These are phyloP conservation scores for Macrolepiota dolichaula DNA, from an alignment of 768 basidiomycete species.

Conservation along the genomic window DNA sequence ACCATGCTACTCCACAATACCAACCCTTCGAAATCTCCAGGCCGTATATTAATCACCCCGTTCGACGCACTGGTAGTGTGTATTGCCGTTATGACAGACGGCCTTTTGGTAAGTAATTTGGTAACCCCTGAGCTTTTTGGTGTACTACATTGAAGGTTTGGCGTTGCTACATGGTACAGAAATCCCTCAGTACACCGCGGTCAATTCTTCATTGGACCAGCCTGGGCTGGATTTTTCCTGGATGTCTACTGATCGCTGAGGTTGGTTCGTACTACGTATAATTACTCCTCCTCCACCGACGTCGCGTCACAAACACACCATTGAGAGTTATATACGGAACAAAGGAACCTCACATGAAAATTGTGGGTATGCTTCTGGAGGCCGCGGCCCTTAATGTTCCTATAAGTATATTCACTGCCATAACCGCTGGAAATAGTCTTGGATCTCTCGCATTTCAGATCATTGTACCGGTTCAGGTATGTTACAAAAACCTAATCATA, in stretches of 20 bases:
- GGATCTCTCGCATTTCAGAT: background rate
- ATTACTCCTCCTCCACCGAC: background rate
- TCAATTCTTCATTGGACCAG: background rate
- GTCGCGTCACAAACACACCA: background rate
- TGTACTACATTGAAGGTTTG: background rate
- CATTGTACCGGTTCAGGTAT: background rate
- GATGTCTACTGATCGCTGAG: background rate
- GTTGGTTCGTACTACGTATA: no score
- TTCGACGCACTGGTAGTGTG: background rate
- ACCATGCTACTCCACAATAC: background rate
- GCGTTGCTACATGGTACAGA: background rate
- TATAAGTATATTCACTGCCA: background rate
- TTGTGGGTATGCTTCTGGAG: background rate
- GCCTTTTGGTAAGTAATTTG: background rate
- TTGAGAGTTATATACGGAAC: background rate
- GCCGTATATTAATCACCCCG: background rate
- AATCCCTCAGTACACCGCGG: background rate
- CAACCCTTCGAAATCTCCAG: background rate
- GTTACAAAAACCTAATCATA: background rate
- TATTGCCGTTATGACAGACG: background rate
- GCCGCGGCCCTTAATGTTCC: background rate
- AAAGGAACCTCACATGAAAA: background rate
- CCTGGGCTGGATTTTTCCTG: background rate
- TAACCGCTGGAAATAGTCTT: background rate
- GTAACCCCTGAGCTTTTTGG: background rate